These are phyloP conservation scores for Corrigiola litoralis DNA, from an alignment of 179 eudicot species.

Conservation along the genomic window DNA sequence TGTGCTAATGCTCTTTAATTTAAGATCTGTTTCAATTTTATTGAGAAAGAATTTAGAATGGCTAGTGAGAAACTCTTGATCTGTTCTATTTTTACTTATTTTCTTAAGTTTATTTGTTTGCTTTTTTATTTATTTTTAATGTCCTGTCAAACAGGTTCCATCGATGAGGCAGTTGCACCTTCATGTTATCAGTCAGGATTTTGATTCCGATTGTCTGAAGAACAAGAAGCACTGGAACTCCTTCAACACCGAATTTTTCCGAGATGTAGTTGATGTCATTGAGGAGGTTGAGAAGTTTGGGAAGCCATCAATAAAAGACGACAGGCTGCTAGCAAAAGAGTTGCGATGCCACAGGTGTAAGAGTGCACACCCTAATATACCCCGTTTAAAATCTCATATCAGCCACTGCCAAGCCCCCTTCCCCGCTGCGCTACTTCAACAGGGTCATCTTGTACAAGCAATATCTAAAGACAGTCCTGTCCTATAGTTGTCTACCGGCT, in stretches of 20 bases:
- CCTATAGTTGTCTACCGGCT: constrained; percentile 1
- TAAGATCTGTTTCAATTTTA: no score
- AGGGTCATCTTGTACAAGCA: constrained; percentile 49
- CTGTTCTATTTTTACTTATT: neutral
- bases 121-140: neutral
- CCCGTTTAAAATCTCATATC: constrained; percentile 70
- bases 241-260: constrained; percentile 73
- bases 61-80: neutral
- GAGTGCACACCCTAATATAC: constrained; percentile 93
- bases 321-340: constrained; percentile 55
- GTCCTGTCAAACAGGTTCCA: constrained; percentile 48
- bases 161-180: constrained; percentile 97
- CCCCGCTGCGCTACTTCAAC: constrained; percentile 48
- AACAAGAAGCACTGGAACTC: constrained; percentile 99
- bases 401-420: constrained; percentile 55
- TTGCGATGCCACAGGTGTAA: constrained; percentile 82
- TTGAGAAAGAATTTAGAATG: no score
- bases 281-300: constrained; percentile 57
- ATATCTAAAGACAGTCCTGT: constrained; percentile 2
- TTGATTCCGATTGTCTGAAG: constrained; percentile 67
- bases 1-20: no score
- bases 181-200: constrained; percentile 97
- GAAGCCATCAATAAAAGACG: constrained; percentile 40
- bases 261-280: constrained; percentile 73
- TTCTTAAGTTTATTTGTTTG: no score